These are phyloP conservation scores for Sclerotinia nivalis DNA, from an alignment of 2,329 filamentous ascomycete species.

Conservation along the genomic window DNA sequence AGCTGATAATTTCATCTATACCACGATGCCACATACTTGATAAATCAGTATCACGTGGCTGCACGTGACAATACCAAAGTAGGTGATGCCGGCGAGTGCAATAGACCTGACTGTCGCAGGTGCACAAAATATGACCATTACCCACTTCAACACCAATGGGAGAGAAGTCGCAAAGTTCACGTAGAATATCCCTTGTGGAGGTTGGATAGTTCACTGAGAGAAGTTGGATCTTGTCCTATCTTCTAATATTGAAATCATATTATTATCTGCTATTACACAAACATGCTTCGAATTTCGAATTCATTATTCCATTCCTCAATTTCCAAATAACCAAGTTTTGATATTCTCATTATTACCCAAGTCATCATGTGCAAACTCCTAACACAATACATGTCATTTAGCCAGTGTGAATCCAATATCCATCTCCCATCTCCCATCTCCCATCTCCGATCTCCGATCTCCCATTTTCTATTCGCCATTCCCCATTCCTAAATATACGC, in stretches of 20 bases:
- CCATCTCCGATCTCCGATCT: neutral
- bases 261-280: neutral
- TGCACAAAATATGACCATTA: no score
- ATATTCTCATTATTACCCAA: neutral
- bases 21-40: no score
- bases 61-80: no score
- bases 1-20: no score
- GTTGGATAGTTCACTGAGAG: no score
- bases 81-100: no score
- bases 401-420: no score
- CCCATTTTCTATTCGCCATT: neutral
- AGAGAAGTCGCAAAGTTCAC: no score
- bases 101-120: no score
- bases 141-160: no score
- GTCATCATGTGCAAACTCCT: neutral
- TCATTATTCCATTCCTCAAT: neutral
- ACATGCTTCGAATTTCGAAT: neutral
- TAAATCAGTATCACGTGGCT: no score
- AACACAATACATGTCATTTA: neutral
- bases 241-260: neutral
- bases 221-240: neutral
- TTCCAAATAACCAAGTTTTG: neutral
- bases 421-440: neutral
- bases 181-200: no score
- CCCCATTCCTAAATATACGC: neutral